Evolutionary conservation across 2,329 filamentous ascomycete genomes (phyloP).

Genomic region (Cryphonectria naterciae): DNA sequence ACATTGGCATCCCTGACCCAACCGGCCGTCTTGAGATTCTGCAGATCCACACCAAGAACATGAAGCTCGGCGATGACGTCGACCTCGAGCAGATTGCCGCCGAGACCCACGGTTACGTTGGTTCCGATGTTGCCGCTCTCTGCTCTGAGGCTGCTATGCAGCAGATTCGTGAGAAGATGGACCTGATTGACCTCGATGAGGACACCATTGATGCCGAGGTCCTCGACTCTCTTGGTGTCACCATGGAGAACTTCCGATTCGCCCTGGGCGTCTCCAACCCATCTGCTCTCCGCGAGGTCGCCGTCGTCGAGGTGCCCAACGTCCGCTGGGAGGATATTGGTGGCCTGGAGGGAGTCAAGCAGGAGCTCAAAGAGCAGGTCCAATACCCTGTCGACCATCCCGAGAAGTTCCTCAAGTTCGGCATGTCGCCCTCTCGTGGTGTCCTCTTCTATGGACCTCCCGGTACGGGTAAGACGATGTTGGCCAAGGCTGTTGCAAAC

Average conservation of each 20-base stretch:
- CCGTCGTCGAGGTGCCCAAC: constrained; percentile 98
- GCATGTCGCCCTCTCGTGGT: constrained; percentile 95
- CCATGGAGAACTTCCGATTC: constrained; percentile 99
- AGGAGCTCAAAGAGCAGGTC: constrained; percentile 97
- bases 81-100: constrained; percentile 95
- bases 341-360: constrained; percentile 97
- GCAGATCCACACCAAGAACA: constrained; percentile 99
- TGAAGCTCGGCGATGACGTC: constrained; percentile 97
- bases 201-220: constrained; percentile 99
- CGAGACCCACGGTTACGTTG: constrained; percentile 98
- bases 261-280: constrained; percentile 98
- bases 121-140: constrained; percentile 96
- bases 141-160: constrained; percentile 99
- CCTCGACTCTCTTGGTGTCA: constrained; percentile 95
- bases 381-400: constrained; percentile 99
- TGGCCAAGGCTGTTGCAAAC: constrained; percentile 99
- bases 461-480: constrained; percentile 99
- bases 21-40: constrained; percentile 98
- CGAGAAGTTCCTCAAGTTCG: constrained; percentile 99
- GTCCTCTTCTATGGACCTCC: constrained; percentile 98
- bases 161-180: constrained; percentile 99
- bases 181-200: constrained; percentile 97
- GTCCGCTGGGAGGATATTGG: constrained; percentile 99
- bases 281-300: constrained; percentile 96
- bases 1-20: constrained; percentile 96